Evolutionary conservation across 176 grass and related monocot genomes (phyloP), one percentile per base, ranked within the genome.

Genomic region (Tillandsia fasciculata): DNA sequence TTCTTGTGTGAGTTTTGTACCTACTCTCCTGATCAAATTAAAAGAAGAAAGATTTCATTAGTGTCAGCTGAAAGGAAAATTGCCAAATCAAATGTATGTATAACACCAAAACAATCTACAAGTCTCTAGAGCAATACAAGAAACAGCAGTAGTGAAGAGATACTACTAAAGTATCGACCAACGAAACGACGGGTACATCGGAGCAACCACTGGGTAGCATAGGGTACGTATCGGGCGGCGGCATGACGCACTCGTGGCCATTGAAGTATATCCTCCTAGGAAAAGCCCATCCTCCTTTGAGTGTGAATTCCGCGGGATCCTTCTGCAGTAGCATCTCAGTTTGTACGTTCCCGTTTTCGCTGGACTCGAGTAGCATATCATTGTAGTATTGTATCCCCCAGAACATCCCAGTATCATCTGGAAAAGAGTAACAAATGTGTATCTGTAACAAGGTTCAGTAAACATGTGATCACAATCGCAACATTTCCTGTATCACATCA

Each of bases 311-410:
- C 17, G 18, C 54, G 1, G 6, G 2, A n/a, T 88, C 17, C 78
- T 94, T 94, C 78, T 68, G 70, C 26, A 89, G 71, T 3, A 89
- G 71, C 70, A 94, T 94, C 80, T 89, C 78, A 12, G 67, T 84
- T 83, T 89, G 83, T 72, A 82, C 90, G 8, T 94, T 84, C 6
- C 86, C 86, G 52, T 64, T 59, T 74, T 67, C 63, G 1, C 73
- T 63, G 9, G 50, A 65, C 3, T 81, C 71, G 29, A 87, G 69
- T 64, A 94, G 58, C 90, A 94, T 89, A 42, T 89, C 71, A 79
- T 94, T 94, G 83, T 94, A 89, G 77, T 56, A 26, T 50, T 52
- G 4, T 17, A 94, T 74, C 4, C 90, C 83, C 83, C 90, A 93
- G n/a, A 93, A 84, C 74, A 93, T 81, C 12, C 68, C 86, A 8